Conservation (phyloP, 768 basidiomycete species). For the Tylopilus rubrobrunneus region DNA sequence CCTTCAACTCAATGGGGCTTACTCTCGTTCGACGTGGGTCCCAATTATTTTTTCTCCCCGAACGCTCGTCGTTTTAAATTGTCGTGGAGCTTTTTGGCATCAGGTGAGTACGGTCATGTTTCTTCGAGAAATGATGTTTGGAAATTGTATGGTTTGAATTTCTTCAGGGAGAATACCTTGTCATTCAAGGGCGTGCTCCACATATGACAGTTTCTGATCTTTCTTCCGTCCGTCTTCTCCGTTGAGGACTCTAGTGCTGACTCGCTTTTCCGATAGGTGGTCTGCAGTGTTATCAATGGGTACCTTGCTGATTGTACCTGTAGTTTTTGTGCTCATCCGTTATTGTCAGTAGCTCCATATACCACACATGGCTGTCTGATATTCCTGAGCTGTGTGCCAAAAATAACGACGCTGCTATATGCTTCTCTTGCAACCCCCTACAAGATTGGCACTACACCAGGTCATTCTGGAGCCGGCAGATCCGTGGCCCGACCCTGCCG, state of each 20-base stretch:
- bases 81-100: slow-evolving; percentile 1
- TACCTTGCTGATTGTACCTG: not conserved
- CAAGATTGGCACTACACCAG: not conserved
- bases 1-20: slow-evolving; percentile 90
- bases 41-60: slow-evolving; percentile 46
- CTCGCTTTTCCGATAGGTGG: not conserved
- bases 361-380: not conserved
- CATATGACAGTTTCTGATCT: slow-evolving; percentile 51
- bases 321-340: not conserved
- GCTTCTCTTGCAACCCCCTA: not conserved
- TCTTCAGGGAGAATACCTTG: slow-evolving; percentile 87
- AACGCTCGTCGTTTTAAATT: slow-evolving; percentile 50
- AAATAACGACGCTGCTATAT: not conserved
- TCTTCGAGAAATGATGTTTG: slow-evolving; percentile 49
- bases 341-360: not conserved
- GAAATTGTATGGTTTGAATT: slow-evolving; percentile 63
- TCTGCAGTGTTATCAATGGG: not conserved
- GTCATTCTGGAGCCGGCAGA: not conserved
- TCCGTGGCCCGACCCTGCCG: not conserved
- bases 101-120: slow-evolving; percentile 23
- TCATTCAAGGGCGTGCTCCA: slow-evolving; percentile 64
- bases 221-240: not conserved
- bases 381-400: not conserved
- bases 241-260: slow-evolving; percentile 8
- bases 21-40: slow-evolving; percentile 67